Evolutionary conservation across 768 basidiomycete species (phyloP).

Genomic region (Rhodotorula diobovata): DNA sequence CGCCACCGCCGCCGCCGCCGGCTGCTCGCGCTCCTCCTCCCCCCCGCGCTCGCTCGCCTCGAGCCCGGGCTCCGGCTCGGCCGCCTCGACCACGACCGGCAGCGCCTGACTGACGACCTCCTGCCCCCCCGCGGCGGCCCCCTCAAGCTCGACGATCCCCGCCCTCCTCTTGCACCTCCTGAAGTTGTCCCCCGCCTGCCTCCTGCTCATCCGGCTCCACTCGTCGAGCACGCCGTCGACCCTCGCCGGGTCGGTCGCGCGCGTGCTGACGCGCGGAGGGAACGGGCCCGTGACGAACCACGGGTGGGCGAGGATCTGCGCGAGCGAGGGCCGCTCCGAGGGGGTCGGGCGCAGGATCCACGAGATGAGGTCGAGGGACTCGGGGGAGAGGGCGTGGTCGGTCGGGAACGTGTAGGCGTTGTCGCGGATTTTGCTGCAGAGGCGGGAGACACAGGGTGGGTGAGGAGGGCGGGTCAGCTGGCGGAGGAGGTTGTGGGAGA

Average conservation of each 20-base stretch:
- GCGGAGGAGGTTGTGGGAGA: slow-evolving; percentile 40
- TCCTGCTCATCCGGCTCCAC: slow-evolving; percentile 26
- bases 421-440: slow-evolving; percentile 74
- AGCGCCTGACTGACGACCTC: slow-evolving; percentile 47
- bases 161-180: slow-evolving; percentile 7
- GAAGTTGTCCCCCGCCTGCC: slow-evolving; percentile 32
- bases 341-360: slow-evolving; percentile 57
- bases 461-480: slow-evolving; percentile 51
- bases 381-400: slow-evolving; percentile 65
- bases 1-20: neutral
- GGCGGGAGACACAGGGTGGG: neutral
- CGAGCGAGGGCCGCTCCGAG: slow-evolving; percentile 70
- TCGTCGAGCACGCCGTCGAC: slow-evolving; percentile 18
- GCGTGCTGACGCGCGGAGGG: slow-evolving; percentile 71
- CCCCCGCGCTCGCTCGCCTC: neutral
- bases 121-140: slow-evolving; percentile 13
- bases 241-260: slow-evolving; percentile 59
- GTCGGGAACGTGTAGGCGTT: slow-evolving; percentile 89
- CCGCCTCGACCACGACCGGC: slow-evolving; percentile 55
- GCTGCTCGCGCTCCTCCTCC: neutral
- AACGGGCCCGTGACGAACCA: slow-evolving; percentile 78
- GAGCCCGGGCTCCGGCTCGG: slow-evolving; percentile 3
- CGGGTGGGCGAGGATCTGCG: slow-evolving; percentile 73
- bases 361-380: slow-evolving; percentile 71
- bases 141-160: slow-evolving; percentile 26